These are phyloP conservation scores for Emydomyces testavorans DNA, from an alignment of 2,329 filamentous ascomycete species.

Conservation along the genomic window DNA sequence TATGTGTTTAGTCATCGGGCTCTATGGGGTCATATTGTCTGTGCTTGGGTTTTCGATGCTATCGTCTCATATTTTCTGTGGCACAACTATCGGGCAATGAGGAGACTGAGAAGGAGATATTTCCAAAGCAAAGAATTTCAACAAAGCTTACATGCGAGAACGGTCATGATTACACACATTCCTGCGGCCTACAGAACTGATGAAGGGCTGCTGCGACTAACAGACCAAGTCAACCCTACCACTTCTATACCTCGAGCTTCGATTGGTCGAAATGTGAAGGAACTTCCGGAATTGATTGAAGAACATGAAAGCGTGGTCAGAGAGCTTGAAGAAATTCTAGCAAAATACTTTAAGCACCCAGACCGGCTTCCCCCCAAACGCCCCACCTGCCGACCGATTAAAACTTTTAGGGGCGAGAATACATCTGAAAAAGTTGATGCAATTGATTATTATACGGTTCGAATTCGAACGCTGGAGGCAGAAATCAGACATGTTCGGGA, in stretches of 20 bases:
- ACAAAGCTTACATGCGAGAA: constrained; percentile 65
- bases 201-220: constrained; percentile 74
- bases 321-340: constrained; percentile 68
- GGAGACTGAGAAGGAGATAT: constrained; percentile 60
- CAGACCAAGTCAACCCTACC: constrained; percentile 66
- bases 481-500: constrained; percentile 74
- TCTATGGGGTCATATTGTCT: constrained; percentile 49
- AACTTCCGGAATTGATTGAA: constrained; percentile 72
- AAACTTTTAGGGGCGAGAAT: constrained; percentile 61
- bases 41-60: constrained; percentile 57
- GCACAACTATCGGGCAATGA: constrained; percentile 73
- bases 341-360: constrained; percentile 84
- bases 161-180: constrained; percentile 58
- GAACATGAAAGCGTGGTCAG: constrained; percentile 73
- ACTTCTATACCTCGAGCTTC: constrained; percentile 68
- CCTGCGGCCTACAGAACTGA: constrained; percentile 65
- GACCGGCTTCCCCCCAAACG: constrained; percentile 63
- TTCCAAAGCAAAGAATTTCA: constrained; percentile 84
- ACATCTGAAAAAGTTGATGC: constrained; percentile 64
- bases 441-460: constrained; percentile 80
- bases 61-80: constrained; percentile 72
- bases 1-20: constrained; percentile 37
- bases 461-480: constrained; percentile 69
- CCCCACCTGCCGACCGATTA: constrained; percentile 67
- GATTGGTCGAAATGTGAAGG: constrained; percentile 83